Conservation (phyloP, 345 rosid genomes). For the Barbarea vulgaris region DNA sequence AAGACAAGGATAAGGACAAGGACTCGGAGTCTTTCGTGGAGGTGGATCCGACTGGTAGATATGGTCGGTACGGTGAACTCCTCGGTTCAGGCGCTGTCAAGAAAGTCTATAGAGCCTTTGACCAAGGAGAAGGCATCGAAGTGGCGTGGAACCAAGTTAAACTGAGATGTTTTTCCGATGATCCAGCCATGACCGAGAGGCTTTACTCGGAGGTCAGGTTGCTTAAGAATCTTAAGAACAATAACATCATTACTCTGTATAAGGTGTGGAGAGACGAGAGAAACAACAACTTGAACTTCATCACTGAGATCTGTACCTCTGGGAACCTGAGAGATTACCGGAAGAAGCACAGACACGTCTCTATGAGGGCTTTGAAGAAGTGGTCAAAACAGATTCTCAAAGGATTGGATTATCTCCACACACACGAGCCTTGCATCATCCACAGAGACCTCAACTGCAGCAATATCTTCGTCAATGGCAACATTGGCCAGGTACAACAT, state of each 20-base stretch:
- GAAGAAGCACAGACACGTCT: conserved; percentile 79
- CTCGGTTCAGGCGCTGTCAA: conserved; percentile 77
- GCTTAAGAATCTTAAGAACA: conserved; percentile 50
- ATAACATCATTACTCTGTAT: conserved; percentile 63
- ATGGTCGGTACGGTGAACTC: conserved; percentile 70
- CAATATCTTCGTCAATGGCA: conserved; percentile 86
- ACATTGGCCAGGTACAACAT: conserved; percentile 68
- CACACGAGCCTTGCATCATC: conserved; percentile 79
- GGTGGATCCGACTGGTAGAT: conserved; percentile 74
- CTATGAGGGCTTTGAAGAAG: conserved; percentile 79
- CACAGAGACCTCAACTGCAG: conserved; percentile 94
- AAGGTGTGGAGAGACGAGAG: conserved; percentile 64
- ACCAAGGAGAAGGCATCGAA: conserved; percentile 88
- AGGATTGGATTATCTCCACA: conserved; percentile 78
- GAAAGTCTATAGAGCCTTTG: conserved; percentile 86
- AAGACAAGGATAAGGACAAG: conserved; percentile 33
- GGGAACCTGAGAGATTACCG: conserved; percentile 83
- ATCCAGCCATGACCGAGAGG: conserved; percentile 67
- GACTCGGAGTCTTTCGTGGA: conserved; percentile 75
- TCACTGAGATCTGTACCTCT: conserved; percentile 89
- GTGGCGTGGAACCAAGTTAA: conserved; percentile 97
- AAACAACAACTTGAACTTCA: conserved; percentile 65
- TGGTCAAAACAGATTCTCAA: conserved; percentile 86
- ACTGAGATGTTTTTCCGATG: conserved; percentile 54
- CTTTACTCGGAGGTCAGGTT: conserved; percentile 73